Evolutionary conservation across 805 yeast species (phyloP).

Genomic region (Priceomyces haplophilus): DNA sequence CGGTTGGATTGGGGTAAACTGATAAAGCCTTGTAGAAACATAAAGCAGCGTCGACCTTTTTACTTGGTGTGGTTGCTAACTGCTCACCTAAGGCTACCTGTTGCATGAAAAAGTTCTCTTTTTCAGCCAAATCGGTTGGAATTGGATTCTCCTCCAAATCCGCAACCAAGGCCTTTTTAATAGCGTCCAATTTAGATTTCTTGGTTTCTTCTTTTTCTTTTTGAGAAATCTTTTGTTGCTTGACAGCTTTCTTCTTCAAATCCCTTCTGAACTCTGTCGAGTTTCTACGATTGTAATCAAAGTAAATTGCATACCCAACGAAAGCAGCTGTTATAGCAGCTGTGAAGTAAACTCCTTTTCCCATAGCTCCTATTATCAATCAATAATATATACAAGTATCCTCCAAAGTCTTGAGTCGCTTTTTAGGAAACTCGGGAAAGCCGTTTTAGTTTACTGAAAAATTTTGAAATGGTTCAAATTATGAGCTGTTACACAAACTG

Average conservation of each 20-base stretch:
- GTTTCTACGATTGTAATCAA: constrained; percentile 88
- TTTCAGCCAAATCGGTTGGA: constrained; percentile 64
- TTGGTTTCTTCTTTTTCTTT: constrained; percentile 54
- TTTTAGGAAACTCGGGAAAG: background rate
- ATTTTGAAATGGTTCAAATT: background rate
- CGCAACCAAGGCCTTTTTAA: constrained; percentile 58
- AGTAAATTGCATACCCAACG: constrained; percentile 78
- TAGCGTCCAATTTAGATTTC: constrained; percentile 55
- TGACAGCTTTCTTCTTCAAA: constrained; percentile 60
- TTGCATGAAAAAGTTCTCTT: constrained; percentile 76
- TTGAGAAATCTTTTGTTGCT: constrained; percentile 57
- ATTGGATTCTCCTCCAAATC: constrained; percentile 72
- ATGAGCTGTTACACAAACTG: constrained; percentile 5
- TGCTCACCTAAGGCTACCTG: constrained; percentile 87
- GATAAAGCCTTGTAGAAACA: constrained; percentile 90
- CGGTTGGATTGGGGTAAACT: constrained; percentile 93
- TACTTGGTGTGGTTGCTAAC: constrained; percentile 60
- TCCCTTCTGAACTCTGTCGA: constrained; percentile 76
- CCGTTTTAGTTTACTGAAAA: background rate
- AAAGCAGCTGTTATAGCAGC: constrained; percentile 52
- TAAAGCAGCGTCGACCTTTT: constrained; percentile 80
- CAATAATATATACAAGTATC: constrained; percentile 3
- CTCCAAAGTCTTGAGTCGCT: background rate
- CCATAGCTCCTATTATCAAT: constrained; percentile 16
- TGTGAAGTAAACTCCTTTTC: constrained; percentile 30